Conservation (phyloP, 1,284 basidiomycete species). For the Moesziomyces antarcticus region DNA sequence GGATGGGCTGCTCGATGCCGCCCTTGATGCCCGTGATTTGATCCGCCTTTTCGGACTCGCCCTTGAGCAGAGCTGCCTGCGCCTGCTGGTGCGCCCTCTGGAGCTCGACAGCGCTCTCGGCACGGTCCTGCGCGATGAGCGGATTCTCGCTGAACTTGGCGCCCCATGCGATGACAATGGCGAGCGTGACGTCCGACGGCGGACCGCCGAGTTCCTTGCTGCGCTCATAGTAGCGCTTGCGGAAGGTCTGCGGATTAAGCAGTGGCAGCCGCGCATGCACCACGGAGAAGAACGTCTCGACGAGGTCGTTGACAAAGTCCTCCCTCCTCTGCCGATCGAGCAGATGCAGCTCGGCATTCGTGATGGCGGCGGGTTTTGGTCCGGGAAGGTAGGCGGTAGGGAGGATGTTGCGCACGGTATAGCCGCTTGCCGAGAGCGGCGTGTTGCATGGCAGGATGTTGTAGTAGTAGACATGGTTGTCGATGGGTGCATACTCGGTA, state of each 20-base stretch:
- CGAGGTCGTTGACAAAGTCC: conserved; percentile 51
- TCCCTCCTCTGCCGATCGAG: conserved; percentile 41
- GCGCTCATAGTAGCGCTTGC: conserved; percentile 41
- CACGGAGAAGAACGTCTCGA: conserved; percentile 57
- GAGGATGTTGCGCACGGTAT: conserved; percentile 26
- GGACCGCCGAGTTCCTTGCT: conserved; percentile 41
- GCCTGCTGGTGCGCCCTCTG: conserved; percentile 37
- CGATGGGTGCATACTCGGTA: conserved; percentile 23
- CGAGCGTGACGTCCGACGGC: conserved; percentile 78
- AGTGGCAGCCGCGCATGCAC: conserved; percentile 55
- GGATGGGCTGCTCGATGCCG: conserved; percentile 47
- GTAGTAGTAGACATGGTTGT: conserved; percentile 27
- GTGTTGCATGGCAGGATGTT: conserved; percentile 25
- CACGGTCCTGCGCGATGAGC: conserved; percentile 80
- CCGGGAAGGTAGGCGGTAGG: conserved; percentile 32
- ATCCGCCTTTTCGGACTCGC: conserved; percentile 39
- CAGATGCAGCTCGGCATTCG: conserved; percentile 45
- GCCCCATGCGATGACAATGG: conserved; percentile 90
- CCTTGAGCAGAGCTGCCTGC: conserved; percentile 36
- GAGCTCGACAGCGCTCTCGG: conserved; percentile 71
- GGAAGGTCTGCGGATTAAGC: conserved; percentile 48
- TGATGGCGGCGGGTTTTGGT: conserved; percentile 41
- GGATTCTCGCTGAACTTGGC: conserved; percentile 90
- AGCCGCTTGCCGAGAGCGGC: conserved; percentile 20
- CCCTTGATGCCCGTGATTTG: conserved; percentile 49